Conservation (phyloP, 2,329 filamentous ascomycete species). For the Xylariaceae sp. region DNA sequence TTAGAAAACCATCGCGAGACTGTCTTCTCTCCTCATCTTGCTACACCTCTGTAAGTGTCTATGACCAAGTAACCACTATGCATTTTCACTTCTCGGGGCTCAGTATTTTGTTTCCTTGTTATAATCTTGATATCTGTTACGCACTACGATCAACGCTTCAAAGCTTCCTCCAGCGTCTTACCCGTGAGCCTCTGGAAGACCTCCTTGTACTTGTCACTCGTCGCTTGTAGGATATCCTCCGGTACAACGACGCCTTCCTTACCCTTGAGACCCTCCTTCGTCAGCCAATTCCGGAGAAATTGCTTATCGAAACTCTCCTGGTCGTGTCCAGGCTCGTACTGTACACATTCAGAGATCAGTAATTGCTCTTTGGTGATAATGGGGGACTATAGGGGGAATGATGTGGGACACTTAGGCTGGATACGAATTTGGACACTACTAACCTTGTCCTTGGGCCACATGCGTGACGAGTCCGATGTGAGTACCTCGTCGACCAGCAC, state of each 20-base stretch:
- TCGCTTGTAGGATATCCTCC: slow-evolving; percentile 69
- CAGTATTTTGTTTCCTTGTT: no score
- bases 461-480: slow-evolving; percentile 78
- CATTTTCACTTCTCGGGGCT: no score
- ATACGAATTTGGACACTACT: background rate
- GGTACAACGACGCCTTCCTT: slow-evolving; percentile 74
- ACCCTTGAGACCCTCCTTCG: slow-evolving; percentile 70
- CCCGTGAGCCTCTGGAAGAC: slow-evolving; percentile 71
- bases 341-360: background rate
- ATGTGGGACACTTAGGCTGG: no score
- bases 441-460: slow-evolving; percentile 72
- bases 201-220: slow-evolving; percentile 73
- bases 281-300: slow-evolving; percentile 81
- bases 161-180: slow-evolving; percentile 44
- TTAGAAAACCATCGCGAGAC: no score
- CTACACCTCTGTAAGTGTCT: no score
- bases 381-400: background rate
- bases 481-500: slow-evolving; percentile 83
- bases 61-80: no score
- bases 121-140: background rate
- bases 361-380: background rate
- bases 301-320: slow-evolving; percentile 92
- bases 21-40: no score
- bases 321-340: slow-evolving; percentile 70
- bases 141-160: slow-evolving; percentile 5